Evolutionary conservation across 169 alveolate genomes (phyloP).

Genomic region (Plasmodium reichenowi): DNA sequence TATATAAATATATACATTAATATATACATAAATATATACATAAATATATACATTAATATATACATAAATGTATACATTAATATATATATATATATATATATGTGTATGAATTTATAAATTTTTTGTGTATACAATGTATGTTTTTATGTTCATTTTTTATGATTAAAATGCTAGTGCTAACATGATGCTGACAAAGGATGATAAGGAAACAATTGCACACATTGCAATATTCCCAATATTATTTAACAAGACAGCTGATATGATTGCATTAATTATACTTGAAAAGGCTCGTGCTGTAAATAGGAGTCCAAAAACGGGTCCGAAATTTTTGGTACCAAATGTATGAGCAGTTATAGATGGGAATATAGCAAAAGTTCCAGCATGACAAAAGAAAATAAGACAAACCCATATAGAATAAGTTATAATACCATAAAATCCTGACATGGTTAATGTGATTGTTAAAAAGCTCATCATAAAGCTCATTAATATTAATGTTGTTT

Average conservation of each 20-base stretch:
- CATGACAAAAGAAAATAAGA: constrained; percentile 71
- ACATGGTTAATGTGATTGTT: constrained; percentile 55
- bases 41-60: no score
- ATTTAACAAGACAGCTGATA: constrained; percentile 46
- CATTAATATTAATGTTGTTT: constrained; percentile 49
- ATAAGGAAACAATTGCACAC: constrained; percentile 68
- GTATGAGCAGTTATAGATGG: constrained; percentile 82
- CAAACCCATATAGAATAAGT: constrained; percentile 67
- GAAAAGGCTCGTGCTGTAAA: constrained; percentile 78
- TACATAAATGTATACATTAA: no score
- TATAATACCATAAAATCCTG: constrained; percentile 47
- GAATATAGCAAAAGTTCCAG: constrained; percentile 79
- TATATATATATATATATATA: no score
- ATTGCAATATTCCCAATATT: constrained; percentile 54
- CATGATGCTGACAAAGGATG: constrained; percentile 69
- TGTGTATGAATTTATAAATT: no score
- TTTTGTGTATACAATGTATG: no score
- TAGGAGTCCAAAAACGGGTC: constrained; percentile 82
- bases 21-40: no score
- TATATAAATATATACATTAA: no score
- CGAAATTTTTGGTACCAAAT: constrained; percentile 80
- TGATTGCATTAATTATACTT: constrained; percentile 55
- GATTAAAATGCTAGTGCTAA: constrained; percentile 33
- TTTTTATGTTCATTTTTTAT: neutral
- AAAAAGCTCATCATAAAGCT: constrained; percentile 55